Conservation (phyloP, 495 filamentous ascomycete species). For the Hypoxylon rickii region DNA sequence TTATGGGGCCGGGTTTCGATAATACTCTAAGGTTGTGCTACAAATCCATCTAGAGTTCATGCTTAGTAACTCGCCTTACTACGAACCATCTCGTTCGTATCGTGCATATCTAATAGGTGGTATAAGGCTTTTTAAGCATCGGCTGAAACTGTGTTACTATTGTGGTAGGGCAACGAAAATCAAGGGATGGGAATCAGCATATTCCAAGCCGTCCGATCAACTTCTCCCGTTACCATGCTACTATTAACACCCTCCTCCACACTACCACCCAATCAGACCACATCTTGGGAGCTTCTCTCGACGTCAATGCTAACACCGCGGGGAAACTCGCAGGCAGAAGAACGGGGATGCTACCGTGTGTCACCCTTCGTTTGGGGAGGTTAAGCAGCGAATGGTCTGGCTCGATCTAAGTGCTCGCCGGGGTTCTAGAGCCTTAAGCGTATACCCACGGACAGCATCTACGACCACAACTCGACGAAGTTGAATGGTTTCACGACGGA, state of each 20-base stretch:
- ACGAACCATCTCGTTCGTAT: conserved; percentile 12
- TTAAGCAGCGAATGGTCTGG: conserved; percentile 13
- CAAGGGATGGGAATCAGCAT: conserved; percentile 22
- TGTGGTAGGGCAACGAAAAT: conserved; percentile 29
- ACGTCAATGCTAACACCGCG: conserved; percentile 6
- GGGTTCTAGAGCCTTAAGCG: conserved; percentile 21
- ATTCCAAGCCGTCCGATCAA: background rate
- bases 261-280: conserved; percentile 5
- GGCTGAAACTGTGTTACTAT: conserved; percentile 26
- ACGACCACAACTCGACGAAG: conserved; percentile 8
- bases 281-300: conserved; percentile 4
- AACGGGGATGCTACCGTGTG: conserved; percentile 3
- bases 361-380: conserved; percentile 8
- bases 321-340: conserved; percentile 8
- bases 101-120: background rate
- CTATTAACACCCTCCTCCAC: conserved; percentile 4
- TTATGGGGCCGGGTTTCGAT: conserved; percentile 14
- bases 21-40: conserved; percentile 22
- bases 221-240: too few species aligned
- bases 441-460: background rate
- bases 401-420: conserved; percentile 11
- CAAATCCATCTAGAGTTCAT: conserved; percentile 20
- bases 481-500: conserved; percentile 26
- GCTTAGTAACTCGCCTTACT: conserved; percentile 23
- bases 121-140: conserved; percentile 17